A percentile compares a stretch with the other conserved stretches of the same genome.
These are phyloP conservation scores for Linderina pennispora DNA, from an alignment of 192 early-diverging fungal genomes.

Conservation along the genomic window DNA sequence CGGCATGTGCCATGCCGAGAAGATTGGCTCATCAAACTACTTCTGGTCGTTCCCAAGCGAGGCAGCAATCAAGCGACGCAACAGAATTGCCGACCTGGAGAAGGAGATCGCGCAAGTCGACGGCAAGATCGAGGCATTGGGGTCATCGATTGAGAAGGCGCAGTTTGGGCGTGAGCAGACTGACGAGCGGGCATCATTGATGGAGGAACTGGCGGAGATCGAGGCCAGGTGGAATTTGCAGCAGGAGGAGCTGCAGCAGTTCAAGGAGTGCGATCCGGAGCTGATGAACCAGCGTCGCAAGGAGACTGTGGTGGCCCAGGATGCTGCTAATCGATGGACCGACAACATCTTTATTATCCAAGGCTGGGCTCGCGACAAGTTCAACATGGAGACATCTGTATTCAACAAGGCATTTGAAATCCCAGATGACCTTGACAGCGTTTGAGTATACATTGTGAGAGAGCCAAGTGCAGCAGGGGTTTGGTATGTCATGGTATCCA, in stretches of 20 bases:
- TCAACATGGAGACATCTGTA: conserved; percentile 53
- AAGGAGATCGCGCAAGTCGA: conserved; percentile 47
- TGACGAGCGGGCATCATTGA: conserved; percentile 50
- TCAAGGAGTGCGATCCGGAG: conserved; percentile 71
- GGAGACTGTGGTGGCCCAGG: conserved; percentile 52
- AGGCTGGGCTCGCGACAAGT: conserved; percentile 65
- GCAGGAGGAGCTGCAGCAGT: conserved; percentile 55
- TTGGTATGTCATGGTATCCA: too few relatives aligned
- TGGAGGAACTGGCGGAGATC: conserved; percentile 49
- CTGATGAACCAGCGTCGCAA: conserved; percentile 61
- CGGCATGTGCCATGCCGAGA: conserved; percentile 69
- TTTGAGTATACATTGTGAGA: too few relatives aligned
- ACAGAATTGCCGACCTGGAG: conserved; percentile 47
- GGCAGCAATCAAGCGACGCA: conserved; percentile 46
- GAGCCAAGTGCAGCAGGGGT: too few relatives aligned
- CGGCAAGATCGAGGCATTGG: conserved; percentile 40
- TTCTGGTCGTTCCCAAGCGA: conserved; percentile 88
- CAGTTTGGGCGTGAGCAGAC: conserved; percentile 59
- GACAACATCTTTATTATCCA: conserved; percentile 84
- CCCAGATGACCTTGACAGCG: conserved; percentile 67
- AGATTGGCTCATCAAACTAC: conserved; percentile 87
- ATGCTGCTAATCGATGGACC: conserved; percentile 84
- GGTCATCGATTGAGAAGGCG: conserved; percentile 44
- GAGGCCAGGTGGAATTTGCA: conserved; percentile 39
- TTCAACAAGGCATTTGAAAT: conserved; percentile 67